phyloP scores from a whole-genome alignment of 1,139 yeast species.

The Saccharomyces pastorianus region DNA sequence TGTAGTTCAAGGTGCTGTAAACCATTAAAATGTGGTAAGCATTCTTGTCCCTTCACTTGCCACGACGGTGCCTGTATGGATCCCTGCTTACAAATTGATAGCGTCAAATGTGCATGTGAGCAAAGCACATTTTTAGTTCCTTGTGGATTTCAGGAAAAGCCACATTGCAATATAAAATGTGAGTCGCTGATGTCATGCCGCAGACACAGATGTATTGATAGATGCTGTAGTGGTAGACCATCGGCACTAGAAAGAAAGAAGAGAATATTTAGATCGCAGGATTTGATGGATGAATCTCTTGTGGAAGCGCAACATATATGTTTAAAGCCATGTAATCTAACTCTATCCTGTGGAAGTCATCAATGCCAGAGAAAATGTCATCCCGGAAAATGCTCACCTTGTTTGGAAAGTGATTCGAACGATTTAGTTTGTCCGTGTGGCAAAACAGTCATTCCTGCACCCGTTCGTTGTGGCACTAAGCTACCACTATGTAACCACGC shows the following conservation, averaged over 20 bases:
- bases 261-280: conserved; percentile 32
- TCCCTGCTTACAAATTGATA: conserved; percentile 43
- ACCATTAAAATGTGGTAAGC: conserved; percentile 60
- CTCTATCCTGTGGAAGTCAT: conserved; percentile 66
- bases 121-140: conserved; percentile 45
- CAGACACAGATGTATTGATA: conserved; percentile 62
- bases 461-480: conserved; percentile 79
- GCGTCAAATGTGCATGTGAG: conserved; percentile 34
- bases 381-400: conserved; percentile 74
- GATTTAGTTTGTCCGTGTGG: conserved; percentile 86
- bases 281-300: conserved; percentile 44
- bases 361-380: conserved; percentile 72
- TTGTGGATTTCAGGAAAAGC: conserved; percentile 51
- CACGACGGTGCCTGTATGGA: conserved; percentile 69
- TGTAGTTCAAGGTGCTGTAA: conserved; percentile 63
- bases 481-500: conserved; percentile 61
- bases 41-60: conserved; percentile 56
- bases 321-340: conserved; percentile 56
- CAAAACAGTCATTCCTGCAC: conserved; percentile 68
- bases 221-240: conserved; percentile 66
- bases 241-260: conserved; percentile 54
- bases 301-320: conserved; percentile 78
- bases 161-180: conserved; percentile 70
- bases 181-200: conserved; percentile 71
- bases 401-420: conserved; percentile 74